Percentiles rank a stretch among this genome's conserved stretches.
phyloP scores from a whole-genome alignment of 768 basidiomycete genomes.

The Suillus subluteus region DNA sequence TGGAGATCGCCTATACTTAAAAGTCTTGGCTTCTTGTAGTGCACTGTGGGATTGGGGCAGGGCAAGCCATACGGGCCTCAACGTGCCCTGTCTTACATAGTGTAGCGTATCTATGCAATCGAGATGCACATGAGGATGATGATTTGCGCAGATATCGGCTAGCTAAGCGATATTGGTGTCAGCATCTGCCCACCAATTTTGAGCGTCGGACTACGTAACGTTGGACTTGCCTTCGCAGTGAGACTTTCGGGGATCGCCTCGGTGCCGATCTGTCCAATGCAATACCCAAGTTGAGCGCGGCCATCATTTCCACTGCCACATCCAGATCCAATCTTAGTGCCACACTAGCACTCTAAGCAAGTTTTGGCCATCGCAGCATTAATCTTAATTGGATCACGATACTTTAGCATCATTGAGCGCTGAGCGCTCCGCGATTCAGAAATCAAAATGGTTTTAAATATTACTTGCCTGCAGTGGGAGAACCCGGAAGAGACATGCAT shows the following conservation, averaged over 20 bases:
- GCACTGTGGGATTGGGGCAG: constrained; percentile 18
- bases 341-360: not conserved
- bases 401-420: not conserved
- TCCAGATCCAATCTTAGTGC: not conserved
- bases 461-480: not conserved
- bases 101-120: constrained; percentile 12
- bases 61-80: constrained; percentile 36
- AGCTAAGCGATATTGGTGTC: no score
- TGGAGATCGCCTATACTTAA: constrained; percentile 20
- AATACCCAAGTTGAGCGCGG: not conserved
- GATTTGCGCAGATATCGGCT: not conserved
- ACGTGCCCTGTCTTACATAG: constrained; percentile 33
- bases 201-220: not conserved
- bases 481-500: not conserved
- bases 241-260: not conserved
- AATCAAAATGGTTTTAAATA: not conserved
- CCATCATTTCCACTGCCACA: not conserved
- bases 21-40: constrained; percentile 18
- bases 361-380: not conserved
- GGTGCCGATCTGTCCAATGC: not conserved
- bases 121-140: constrained; percentile 7
- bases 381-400: not conserved
- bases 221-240: not conserved
- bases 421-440: not conserved
- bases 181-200: not conserved